phyloP scores from a whole-genome alignment of 2,329 filamentous ascomycete genomes.

The Aspergillus eucalypticola region DNA sequence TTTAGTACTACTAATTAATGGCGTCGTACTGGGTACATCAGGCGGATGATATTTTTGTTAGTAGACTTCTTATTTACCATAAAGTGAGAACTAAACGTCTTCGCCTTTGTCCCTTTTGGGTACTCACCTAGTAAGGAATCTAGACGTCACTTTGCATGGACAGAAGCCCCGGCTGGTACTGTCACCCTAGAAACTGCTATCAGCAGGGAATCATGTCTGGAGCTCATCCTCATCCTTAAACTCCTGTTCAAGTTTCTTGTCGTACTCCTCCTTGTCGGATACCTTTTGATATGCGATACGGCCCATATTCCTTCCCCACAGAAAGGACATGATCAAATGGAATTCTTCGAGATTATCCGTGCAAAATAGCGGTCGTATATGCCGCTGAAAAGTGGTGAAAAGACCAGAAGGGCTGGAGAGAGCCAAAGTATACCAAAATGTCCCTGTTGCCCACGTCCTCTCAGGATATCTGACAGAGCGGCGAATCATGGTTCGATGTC shows the following conservation, averaged over 20 bases:
- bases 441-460: conserved; percentile 23
- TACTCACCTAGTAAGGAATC: too few species aligned
- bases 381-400: neutral
- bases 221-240: neutral
- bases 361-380: conserved; percentile 12
- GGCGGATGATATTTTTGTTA: too few species aligned
- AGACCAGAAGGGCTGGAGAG: conserved; percentile 21
- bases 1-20: too few species aligned
- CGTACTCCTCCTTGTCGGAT: conserved; percentile 16
- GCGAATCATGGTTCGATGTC: neutral
- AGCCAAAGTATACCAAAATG: conserved; percentile 19
- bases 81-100: too few species aligned
- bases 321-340: conserved; percentile 21
- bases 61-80: too few species aligned
- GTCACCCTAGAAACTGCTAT: too few species aligned
- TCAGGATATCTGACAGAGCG: conserved; percentile 7
- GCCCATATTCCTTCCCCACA: conserved; percentile 14
- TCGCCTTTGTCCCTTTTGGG: too few species aligned
- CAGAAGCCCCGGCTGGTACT: too few species aligned
- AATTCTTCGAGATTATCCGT: conserved; percentile 17
- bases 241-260: conserved; percentile 12
- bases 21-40: too few species aligned
- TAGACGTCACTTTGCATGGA: too few species aligned
- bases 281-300: conserved; percentile 14
- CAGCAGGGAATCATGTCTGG: too few species aligned